Evolutionary conservation across 768 basidiomycete genomes (phyloP), one percentile per base, ranked within the genome.

Genomic region (Tylopilus felleus): DNA sequence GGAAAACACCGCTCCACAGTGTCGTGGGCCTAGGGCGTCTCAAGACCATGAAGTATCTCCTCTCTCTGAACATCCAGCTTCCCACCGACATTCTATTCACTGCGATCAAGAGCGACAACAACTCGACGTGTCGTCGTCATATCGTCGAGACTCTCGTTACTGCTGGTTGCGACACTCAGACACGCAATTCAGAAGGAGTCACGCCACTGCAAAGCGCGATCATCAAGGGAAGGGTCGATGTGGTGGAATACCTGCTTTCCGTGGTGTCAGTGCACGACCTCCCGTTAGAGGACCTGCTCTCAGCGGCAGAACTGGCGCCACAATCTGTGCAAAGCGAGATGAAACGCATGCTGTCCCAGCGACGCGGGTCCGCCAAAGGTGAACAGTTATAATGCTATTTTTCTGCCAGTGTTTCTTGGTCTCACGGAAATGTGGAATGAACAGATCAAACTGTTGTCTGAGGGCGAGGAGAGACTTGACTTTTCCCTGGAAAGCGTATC

Each of bases 201-300:
- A 29, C 41, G 2, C 49, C 27, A 5, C 33, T 44, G 4, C 49
- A 28, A 43, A 33, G 27, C 17, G 53, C 49, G 8, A 28, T 54
- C 25, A 14, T 9, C 12, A n/a, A 29, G 25, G 29, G 31, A 17
- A 8, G 19, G 2, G 19, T 36, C 3, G 49, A 52, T 8, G 31
- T 54, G 12, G 41, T 54, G 33, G 16, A 53, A 22, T 53, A 43
- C 33, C 49, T 53, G 4, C 25, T 51, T 22, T 51, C 48, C 1
- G 41, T 36, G 16, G 29, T 8, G 7, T 35, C 39, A 9, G 49
- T 13, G 23, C 14, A 29, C 1, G 25, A 41, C 3, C 5, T 19
- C 10, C n/a, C 19, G 16, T 25, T 25, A 8, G 25, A 36, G 27
- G 33, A 36, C 16, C 52, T 51, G 8, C 6, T 33, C 33, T 33